A percentile compares a stretch with the other conserved stretches of the same genome.
Conservation (phyloP, 2,329 filamentous ascomycete genomes). For the Tolypocladium cylindrosporum region DNA sequence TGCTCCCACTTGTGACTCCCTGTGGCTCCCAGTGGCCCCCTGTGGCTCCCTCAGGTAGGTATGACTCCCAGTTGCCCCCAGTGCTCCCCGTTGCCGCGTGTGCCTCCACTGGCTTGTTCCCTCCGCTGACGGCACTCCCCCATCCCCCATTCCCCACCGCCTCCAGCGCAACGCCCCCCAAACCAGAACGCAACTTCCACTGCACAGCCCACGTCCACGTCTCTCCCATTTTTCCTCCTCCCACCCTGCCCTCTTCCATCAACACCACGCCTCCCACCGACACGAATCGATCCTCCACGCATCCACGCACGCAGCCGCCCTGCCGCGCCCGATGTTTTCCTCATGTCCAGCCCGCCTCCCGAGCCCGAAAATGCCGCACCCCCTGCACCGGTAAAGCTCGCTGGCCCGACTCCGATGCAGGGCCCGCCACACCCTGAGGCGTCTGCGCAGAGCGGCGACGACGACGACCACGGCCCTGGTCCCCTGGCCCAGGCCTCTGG, state of each 20-base stretch:
- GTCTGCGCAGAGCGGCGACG: conserved; percentile 6
- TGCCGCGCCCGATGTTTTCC: conserved; percentile 41
- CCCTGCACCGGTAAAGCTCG: conserved; percentile 31
- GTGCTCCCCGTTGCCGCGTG: not conserved
- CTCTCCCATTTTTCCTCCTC: conserved; percentile 6
- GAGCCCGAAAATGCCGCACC: conserved; percentile 46
- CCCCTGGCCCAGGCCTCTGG: conserved; percentile 2
- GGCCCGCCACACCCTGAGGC: conserved; percentile 6
- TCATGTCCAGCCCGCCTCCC: conserved; percentile 45
- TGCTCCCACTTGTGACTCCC: conserved; percentile 5
- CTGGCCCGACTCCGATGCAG: conserved; percentile 3
- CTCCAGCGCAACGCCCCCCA: not conserved
- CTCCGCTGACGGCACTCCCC: not conserved
- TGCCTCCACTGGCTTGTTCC: not conserved
- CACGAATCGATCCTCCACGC: conserved; percentile 12
- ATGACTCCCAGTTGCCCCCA: not conserved
- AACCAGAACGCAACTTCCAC: conserved; percentile 1
- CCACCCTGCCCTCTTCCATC: conserved; percentile 5
- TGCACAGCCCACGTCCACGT: not conserved
- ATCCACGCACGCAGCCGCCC: conserved; percentile 8
- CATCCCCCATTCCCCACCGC: not conserved
- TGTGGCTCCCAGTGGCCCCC: not conserved
- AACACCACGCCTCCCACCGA: conserved; percentile 11
- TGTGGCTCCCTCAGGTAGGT: not conserved
- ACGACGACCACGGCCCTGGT: not conserved